Percentiles rank a stretch among this genome's conserved stretches.
Evolutionary conservation across 2,329 filamentous ascomycete genomes (phyloP).

Genomic region (Dothistroma pini): DNA sequence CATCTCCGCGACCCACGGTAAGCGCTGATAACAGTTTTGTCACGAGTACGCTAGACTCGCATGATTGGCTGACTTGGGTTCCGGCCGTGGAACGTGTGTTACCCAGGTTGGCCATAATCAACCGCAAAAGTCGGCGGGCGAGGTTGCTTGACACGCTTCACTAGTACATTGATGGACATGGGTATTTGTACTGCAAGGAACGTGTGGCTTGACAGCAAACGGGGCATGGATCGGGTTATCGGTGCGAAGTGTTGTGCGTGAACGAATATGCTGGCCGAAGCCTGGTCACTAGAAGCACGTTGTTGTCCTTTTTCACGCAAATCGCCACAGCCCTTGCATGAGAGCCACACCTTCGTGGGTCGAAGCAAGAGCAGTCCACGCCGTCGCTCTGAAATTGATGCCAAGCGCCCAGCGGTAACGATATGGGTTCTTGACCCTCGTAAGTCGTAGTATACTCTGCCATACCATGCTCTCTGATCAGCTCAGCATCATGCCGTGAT

Average conservation of each 20-base stretch:
- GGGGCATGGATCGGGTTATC: background rate
- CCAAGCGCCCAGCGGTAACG: background rate
- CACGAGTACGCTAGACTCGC: background rate
- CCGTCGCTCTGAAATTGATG: background rate
- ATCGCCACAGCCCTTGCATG: too few relatives aligned
- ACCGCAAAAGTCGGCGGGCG: background rate
- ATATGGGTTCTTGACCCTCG: too few relatives aligned
- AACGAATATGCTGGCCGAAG: too few relatives aligned
- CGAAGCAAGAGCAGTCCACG: too few relatives aligned
- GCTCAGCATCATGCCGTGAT: background rate
- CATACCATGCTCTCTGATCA: background rate
- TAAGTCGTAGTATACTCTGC: background rate
- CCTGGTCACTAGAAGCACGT: too few relatives aligned
- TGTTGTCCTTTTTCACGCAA: too few relatives aligned
- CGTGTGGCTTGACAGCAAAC: background rate
- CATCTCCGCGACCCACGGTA: background rate
- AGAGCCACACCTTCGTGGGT: too few relatives aligned
- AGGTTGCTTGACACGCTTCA: background rate
- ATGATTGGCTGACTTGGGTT: background rate
- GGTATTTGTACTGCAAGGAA: background rate
- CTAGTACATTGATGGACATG: background rate
- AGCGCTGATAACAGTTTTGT: background rate
- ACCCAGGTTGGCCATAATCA: background rate
- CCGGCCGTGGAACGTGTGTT: background rate
- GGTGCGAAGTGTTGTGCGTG: background rate